phyloP scores from a whole-genome alignment of 768 basidiomycete species.

The Termitomyces heimii region DNA sequence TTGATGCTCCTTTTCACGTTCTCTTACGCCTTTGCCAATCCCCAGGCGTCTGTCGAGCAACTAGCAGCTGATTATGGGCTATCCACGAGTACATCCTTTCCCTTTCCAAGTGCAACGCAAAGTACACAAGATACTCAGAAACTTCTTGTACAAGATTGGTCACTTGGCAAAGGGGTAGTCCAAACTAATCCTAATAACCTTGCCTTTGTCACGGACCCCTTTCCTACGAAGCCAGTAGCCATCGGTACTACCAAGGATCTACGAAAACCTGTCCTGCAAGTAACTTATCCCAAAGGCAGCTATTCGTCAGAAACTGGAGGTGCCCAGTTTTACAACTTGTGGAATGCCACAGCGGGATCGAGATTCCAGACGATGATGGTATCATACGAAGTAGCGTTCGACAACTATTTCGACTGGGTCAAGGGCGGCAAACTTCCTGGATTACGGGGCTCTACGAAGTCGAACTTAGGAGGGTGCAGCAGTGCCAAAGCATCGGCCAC shows the following conservation, averaged over 20 bases:
- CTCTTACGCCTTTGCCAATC: constrained; percentile 16
- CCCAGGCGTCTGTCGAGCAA: constrained; percentile 26
- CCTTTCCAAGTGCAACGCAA: constrained; percentile 61
- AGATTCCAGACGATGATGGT: constrained; percentile 63
- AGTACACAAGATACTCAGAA: constrained; percentile 41
- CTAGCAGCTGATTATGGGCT: constrained; percentile 49
- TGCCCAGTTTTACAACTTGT: constrained; percentile 60
- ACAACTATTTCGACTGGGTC: constrained; percentile 59
- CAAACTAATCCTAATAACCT: constrained; percentile 52
- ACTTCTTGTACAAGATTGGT: constrained; percentile 54
- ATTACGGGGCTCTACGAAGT: constrained; percentile 59
- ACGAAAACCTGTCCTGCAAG: constrained; percentile 45
- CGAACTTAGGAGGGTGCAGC: constrained; percentile 50
- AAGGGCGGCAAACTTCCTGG: constrained; percentile 78
- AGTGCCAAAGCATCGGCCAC: constrained; percentile 61
- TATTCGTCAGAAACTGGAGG: constrained; percentile 61
- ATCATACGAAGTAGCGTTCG: constrained; percentile 73
- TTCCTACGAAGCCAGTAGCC: constrained; percentile 41
- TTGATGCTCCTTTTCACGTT: constrained; percentile 8
- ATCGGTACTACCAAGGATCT: constrained; percentile 19
- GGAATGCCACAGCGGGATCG: constrained; percentile 55
- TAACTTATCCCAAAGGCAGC: constrained; percentile 59
- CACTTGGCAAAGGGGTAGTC: constrained; percentile 52
- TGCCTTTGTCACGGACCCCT: constrained; percentile 66
- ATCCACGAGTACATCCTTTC: constrained; percentile 54